A percentile compares a stretch with the other conserved stretches of the same genome.
phyloP scores from a whole-genome alignment of 2,329 filamentous ascomycete genomes.

The Calonectria montana region DNA sequence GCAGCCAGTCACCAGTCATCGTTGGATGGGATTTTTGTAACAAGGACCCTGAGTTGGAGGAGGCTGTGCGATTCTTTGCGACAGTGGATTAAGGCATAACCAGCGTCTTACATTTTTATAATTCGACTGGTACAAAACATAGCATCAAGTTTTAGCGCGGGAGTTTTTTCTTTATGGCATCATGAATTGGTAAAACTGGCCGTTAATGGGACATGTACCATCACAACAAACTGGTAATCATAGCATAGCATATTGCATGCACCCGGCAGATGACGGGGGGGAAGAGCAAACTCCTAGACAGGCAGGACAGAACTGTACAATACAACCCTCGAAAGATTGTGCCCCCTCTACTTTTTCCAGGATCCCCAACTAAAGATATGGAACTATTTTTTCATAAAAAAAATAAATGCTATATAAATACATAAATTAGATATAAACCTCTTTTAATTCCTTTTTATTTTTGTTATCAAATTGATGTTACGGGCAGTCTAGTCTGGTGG shows the following conservation, averaged over 20 bases:
- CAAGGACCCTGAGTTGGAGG: conserved; percentile 81
- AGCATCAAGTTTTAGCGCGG: conserved; percentile 23
- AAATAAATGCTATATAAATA: too few species aligned
- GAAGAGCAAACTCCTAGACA: conserved; percentile 10
- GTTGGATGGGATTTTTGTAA: conserved; percentile 99
- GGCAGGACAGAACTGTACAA: neutral
- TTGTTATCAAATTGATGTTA: too few species aligned
- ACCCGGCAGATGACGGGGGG: neutral
- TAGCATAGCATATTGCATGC: conserved; percentile 10
- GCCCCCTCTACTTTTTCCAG: too few species aligned
- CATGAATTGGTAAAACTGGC: conserved; percentile 18
- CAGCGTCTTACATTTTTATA: neutral
- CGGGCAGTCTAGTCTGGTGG: too few species aligned
- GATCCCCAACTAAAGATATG: too few species aligned
- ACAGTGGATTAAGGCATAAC: conserved; percentile 57
- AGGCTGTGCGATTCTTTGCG: conserved; percentile 82
- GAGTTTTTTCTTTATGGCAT: conserved; percentile 20
- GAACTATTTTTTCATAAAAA: too few species aligned
- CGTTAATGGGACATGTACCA: conserved; percentile 23
- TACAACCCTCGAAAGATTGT: too few species aligned
- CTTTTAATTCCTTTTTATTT: too few species aligned
- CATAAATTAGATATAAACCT: too few species aligned
- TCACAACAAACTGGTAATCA: conserved; percentile 5
- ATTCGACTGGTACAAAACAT: neutral
- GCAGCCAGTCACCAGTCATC: conserved; percentile 89